phyloP scores from a whole-genome alignment of 2,329 filamentous ascomycete species.

The Bipolaris cookei region DNA sequence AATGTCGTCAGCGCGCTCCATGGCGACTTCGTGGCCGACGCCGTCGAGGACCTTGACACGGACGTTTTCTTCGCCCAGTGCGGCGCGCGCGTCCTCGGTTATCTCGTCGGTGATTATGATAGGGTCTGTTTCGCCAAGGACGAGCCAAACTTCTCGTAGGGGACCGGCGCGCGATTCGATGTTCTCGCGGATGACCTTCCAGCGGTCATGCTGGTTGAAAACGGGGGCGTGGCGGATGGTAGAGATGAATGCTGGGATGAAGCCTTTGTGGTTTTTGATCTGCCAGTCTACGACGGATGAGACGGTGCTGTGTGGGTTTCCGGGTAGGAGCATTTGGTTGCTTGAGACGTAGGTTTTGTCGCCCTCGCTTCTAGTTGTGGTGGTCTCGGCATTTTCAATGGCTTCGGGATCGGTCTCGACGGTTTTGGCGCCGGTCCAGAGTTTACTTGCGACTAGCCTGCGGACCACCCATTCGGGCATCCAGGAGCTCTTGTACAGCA shows the following conservation, averaged over 20 bases:
- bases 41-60: constrained; percentile 61
- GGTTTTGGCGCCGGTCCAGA: constrained; percentile 38
- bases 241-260: constrained; percentile 72
- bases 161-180: constrained; percentile 44
- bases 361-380: constrained; percentile 15
- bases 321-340: constrained; percentile 55
- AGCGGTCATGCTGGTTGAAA: constrained; percentile 66
- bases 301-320: constrained; percentile 62
- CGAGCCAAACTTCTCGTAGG: constrained; percentile 63
- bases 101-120: constrained; percentile 72
- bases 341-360: constrained; percentile 33
- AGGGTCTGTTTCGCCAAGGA: constrained; percentile 70
- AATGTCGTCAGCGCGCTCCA: constrained; percentile 65
- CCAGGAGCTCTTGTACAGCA: constrained; percentile 67
- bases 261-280: constrained; percentile 68
- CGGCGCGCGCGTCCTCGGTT: constrained; percentile 63
- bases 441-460: constrained; percentile 48
- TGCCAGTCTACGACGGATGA: constrained; percentile 73
- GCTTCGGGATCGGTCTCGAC: constrained; percentile 37
- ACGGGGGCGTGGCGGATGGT: constrained; percentile 74
- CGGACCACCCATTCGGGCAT: constrained; percentile 65
- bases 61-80: constrained; percentile 65
- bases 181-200: constrained; percentile 61
- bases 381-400: constrained; percentile 25
- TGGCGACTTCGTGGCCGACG: constrained; percentile 73